Percentiles rank a stretch among this genome's conserved stretches.
Conservation (phyloP, 2,329 filamentous ascomycete genomes). For the Stachybotrys echinatus region DNA sequence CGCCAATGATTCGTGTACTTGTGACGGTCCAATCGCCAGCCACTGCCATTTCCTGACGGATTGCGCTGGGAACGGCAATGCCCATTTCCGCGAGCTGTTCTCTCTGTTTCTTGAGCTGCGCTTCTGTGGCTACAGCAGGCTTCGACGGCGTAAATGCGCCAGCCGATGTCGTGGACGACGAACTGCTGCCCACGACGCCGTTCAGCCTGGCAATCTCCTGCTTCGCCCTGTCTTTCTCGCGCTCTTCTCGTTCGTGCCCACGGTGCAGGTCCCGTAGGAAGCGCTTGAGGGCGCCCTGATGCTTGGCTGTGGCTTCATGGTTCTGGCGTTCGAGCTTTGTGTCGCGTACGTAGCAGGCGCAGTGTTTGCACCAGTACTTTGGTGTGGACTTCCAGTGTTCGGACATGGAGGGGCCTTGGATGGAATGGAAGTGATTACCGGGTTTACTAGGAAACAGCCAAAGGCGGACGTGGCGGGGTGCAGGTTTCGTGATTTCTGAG, state of each 20-base stretch:
- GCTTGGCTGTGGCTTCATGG: conserved; percentile 80
- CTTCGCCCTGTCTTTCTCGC: conserved; percentile 76
- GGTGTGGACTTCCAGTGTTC: conserved; percentile 99
- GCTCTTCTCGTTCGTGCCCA: conserved; percentile 71
- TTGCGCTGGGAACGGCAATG: conserved; percentile 74
- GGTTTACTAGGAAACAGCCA: too few species aligned
- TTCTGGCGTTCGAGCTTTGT: conserved; percentile 84
- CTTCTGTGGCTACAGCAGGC: conserved; percentile 30
- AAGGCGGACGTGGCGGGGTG: too few species aligned
- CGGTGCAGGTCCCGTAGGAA: conserved; percentile 87
- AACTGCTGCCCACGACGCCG: conserved; percentile 56
- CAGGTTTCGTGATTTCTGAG: too few species aligned
- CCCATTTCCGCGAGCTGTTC: conserved; percentile 86
- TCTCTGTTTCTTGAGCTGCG: conserved; percentile 76
- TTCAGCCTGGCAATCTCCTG: conserved; percentile 83
- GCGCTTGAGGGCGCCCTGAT: conserved; percentile 82
- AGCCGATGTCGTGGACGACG: conserved; percentile 22
- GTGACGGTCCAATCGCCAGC: conserved; percentile 81
- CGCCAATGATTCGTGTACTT: conserved; percentile 52
- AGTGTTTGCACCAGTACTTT: conserved; percentile 98
- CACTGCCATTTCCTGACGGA: conserved; percentile 77
- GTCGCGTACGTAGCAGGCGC: conserved; percentile 83
- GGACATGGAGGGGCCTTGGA: conserved; percentile 73
- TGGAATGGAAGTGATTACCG: too few species aligned
- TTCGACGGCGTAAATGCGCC: not conserved